Percentiles rank a stretch among this genome's conserved stretches.
These are phyloP conservation scores for Spiraea crenata DNA, from an alignment of 331 rosid species.

Conservation along the genomic window DNA sequence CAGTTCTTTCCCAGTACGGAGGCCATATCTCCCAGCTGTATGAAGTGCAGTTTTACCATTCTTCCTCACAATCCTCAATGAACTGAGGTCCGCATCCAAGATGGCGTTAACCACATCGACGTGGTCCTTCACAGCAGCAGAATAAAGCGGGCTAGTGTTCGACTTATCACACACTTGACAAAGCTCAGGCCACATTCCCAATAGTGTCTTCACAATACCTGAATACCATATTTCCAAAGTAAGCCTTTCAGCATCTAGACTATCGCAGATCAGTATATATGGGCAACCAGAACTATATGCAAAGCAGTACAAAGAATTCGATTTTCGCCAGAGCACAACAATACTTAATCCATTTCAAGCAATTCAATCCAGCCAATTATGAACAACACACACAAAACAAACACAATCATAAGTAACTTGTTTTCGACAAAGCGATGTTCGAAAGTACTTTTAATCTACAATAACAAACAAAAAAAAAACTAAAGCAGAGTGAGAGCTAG, in stretches of 20 bases:
- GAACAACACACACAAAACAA: neutral
- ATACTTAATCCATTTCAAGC: neutral
- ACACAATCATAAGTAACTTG: too few species aligned
- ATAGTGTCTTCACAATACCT: constrained; percentile 76
- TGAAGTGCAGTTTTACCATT: constrained; percentile 93
- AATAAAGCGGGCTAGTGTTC: constrained; percentile 87
- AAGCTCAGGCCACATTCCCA: constrained; percentile 76
- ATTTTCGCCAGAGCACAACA: neutral
- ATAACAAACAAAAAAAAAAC: neutral
- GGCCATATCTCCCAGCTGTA: constrained; percentile 75
- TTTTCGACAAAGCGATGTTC: too few species aligned
- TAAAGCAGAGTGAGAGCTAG: neutral
- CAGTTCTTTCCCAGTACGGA: constrained; percentile 57
- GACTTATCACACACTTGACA: constrained; percentile 63
- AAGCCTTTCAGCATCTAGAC: neutral
- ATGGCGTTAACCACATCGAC: constrained; percentile 81
- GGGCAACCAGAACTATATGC: too few species aligned
- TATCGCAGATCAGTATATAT: too few species aligned
- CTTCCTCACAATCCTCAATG: constrained; percentile 71
- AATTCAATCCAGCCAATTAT: neutral
- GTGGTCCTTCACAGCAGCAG: constrained; percentile 78
- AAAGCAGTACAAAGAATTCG: neutral
- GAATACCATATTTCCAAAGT: constrained; percentile 9
- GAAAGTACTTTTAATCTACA: too few species aligned
- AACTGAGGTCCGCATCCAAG: constrained; percentile 65